A percentile compares a stretch with the other conserved stretches of the same genome.
These are phyloP conservation scores for Salvia splendens DNA, from an alignment of 257 asterid species.

Conservation along the genomic window DNA sequence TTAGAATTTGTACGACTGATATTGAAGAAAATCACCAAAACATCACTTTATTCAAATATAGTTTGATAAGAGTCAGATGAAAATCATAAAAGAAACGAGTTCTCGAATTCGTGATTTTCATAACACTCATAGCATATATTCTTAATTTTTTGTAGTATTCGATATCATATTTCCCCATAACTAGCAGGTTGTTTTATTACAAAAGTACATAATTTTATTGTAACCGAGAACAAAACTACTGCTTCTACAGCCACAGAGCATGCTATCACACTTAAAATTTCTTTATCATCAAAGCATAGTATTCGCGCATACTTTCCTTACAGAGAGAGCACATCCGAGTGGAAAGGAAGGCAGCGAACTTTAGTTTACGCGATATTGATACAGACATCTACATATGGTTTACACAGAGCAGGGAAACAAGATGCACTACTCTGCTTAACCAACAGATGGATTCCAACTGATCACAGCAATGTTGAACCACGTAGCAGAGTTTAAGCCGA, in stretches of 20 bases:
- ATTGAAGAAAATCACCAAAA: not conserved
- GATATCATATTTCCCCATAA: not conserved
- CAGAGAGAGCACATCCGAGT: not conserved
- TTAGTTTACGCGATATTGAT: not conserved
- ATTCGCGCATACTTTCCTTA: conserved; percentile 7
- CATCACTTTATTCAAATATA: not conserved
- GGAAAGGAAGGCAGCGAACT: not conserved
- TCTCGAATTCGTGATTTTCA: too few species aligned
- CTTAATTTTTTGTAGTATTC: too few species aligned
- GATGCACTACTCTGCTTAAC: not conserved
- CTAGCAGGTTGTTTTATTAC: not conserved
- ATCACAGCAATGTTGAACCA: not conserved
- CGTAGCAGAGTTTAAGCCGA: conserved; percentile 45
- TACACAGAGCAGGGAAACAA: conserved; percentile 16
- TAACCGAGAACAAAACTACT: not conserved
- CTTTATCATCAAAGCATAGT: conserved; percentile 17
- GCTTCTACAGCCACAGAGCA: not conserved
- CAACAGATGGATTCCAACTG: conserved; percentile 9
- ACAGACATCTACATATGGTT: conserved; percentile 27
- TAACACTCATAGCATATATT: too few species aligned
- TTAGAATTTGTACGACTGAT: not conserved
- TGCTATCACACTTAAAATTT: not conserved
- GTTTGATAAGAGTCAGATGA: not conserved
- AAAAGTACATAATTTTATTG: not conserved
- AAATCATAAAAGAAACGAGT: not conserved